phyloP scores from a whole-genome alignment of 768 basidiomycete genomes.

The Leucocoprinus sp. region DNA sequence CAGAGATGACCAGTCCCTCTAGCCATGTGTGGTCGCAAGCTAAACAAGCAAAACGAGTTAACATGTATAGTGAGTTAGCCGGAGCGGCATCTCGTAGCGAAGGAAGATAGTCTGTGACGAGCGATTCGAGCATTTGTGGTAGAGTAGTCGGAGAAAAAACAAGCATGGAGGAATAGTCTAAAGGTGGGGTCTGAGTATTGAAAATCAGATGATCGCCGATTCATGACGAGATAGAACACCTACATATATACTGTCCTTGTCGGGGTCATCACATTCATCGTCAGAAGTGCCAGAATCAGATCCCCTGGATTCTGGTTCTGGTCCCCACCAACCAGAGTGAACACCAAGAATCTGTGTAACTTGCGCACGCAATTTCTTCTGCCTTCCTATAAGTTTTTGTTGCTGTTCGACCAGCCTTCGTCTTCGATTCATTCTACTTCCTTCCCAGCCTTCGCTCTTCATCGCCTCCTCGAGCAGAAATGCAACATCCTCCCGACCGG shows the following conservation, averaged over 20 bases:
- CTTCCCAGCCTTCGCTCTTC: slow-evolving; percentile 78
- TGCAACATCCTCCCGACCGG: slow-evolving; percentile 79
- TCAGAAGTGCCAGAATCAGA: slow-evolving; percentile 31
- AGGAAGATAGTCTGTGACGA: slow-evolving; percentile 72
- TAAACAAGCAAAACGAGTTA: slow-evolving; percentile 87
- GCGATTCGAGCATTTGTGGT: slow-evolving; percentile 69
- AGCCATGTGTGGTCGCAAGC: slow-evolving; percentile 89
- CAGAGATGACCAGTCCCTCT: slow-evolving; percentile 86
- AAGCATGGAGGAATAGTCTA: slow-evolving; percentile 83
- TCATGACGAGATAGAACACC: slow-evolving; percentile 23
- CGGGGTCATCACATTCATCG: slow-evolving; percentile 41
- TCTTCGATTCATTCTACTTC: slow-evolving; percentile 65
- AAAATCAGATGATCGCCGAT: slow-evolving; percentile 13
- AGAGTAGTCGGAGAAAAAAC: slow-evolving; percentile 82
- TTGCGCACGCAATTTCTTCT: slow-evolving; percentile 47
- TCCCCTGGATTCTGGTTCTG: slow-evolving; percentile 34
- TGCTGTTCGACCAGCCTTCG: slow-evolving; percentile 53
- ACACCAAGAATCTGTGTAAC: slow-evolving; percentile 52
- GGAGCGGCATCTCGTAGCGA: slow-evolving; percentile 72
- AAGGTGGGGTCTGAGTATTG: slow-evolving; percentile 52
- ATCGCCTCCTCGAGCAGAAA: slow-evolving; percentile 85
- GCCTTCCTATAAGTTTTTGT: slow-evolving; percentile 42
- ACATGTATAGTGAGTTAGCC: slow-evolving; percentile 85
- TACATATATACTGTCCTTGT: slow-evolving; percentile 40
- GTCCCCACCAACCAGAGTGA: slow-evolving; percentile 58